These are phyloP conservation scores for Neonectria coccinea DNA, from an alignment of 2,329 filamentous ascomycete genomes.

Conservation along the genomic window DNA sequence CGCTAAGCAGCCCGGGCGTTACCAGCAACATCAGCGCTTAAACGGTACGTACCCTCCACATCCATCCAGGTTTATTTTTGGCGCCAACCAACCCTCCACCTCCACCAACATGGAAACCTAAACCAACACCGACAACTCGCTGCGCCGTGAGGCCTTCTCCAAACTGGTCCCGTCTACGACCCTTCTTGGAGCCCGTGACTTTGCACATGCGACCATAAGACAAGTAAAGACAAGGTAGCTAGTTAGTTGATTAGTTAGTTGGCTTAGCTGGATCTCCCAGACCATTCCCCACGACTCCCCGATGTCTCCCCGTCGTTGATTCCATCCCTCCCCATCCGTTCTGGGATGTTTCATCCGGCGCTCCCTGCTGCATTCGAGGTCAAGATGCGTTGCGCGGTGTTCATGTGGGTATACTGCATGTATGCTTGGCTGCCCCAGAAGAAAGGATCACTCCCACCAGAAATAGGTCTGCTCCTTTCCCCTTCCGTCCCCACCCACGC, in stretches of 20 bases:
- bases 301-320: not conserved
- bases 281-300: not conserved
- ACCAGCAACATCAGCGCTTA: conserved; percentile 29
- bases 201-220: conserved; percentile 17
- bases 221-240: not conserved
- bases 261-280: not conserved
- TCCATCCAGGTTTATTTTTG: conserved; percentile 26
- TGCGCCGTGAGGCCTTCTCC: conserved; percentile 1
- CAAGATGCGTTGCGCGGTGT: not conserved
- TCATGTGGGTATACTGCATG: not conserved
- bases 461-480: conserved; percentile 29
- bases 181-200: conserved; percentile 1
- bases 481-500: conserved; percentile 31
- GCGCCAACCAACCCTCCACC: conserved; percentile 15
- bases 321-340: not conserved
- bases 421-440: conserved; percentile 3
- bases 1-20: conserved; percentile 11
- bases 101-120: conserved; percentile 8
- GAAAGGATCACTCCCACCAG: conserved; percentile 15
- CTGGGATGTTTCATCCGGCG: not conserved
- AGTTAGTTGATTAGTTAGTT: too few species aligned
- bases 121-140: not conserved
- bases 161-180: conserved; percentile 2
- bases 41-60: not conserved
- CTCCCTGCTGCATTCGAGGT: not conserved